Percentiles rank a stretch among this genome's conserved stretches.
Evolutionary conservation across 805 yeast genomes (phyloP).

Genomic region (Yarrowia sp.): DNA sequence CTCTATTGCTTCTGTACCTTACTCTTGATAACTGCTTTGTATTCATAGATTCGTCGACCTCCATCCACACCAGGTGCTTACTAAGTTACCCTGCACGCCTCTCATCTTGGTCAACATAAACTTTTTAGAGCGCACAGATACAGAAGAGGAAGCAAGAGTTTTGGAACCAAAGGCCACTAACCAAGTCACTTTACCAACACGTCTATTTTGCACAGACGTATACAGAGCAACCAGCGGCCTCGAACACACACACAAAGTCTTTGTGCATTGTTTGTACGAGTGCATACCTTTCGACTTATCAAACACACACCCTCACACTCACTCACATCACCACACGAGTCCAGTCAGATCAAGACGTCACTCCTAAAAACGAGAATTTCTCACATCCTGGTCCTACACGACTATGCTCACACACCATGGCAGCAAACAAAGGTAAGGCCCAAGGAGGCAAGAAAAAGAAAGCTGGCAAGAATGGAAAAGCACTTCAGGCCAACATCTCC

Average conservation of each 20-base stretch:
- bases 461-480: constrained; percentile 6
- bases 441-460: constrained; percentile 36
- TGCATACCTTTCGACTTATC: neutral
- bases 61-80: neutral
- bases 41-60: no score
- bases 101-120: constrained; percentile 8
- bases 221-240: no score
- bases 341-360: constrained; percentile 6
- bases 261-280: neutral
- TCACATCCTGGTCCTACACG: constrained; percentile 1
- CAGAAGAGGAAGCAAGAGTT: constrained; percentile 14
- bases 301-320: neutral
- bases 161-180: constrained; percentile 7
- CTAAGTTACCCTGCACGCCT: constrained; percentile 25
- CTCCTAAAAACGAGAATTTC: neutral
- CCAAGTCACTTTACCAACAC: constrained; percentile 4
- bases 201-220: neutral
- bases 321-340: neutral
- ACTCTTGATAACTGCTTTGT: no score
- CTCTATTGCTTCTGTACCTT: no score
- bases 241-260: neutral
- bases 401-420: constrained; percentile 36
- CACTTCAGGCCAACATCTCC: neutral
- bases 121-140: constrained; percentile 9
- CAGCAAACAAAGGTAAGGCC: constrained; percentile 36